phyloP scores from a whole-genome alignment of 1,139 yeast species.

The Sugiyamaella sp. region DNA sequence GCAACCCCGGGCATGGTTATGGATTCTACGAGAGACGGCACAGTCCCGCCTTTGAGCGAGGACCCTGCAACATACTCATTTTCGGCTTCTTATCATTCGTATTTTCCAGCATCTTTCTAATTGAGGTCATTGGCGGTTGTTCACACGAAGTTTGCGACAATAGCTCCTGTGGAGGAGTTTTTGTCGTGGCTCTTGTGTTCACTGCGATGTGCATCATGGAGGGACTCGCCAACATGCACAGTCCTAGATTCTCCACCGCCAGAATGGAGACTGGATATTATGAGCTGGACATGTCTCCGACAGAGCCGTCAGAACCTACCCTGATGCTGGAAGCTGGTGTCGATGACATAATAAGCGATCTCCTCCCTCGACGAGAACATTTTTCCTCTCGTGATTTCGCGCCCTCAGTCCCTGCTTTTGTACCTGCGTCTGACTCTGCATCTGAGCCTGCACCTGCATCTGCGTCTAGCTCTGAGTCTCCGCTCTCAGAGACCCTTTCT shows the following conservation, averaged over 20 bases:
- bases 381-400: too few relatives aligned
- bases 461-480: too few relatives aligned
- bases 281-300: not conserved
- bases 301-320: constrained; percentile 1
- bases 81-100: constrained; percentile 1
- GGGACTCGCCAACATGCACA: not conserved
- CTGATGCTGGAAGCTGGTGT: constrained; percentile 3
- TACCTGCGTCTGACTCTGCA: too few relatives aligned
- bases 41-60: not conserved
- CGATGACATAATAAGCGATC: too few relatives aligned
- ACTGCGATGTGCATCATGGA: not conserved
- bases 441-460: too few relatives aligned
- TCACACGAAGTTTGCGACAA: not conserved
- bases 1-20: not conserved
- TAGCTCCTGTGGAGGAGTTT: not conserved
- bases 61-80: not conserved
- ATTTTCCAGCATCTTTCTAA: not conserved
- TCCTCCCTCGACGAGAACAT: too few relatives aligned
- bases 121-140: not conserved
- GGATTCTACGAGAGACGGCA: not conserved
- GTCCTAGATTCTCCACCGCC: constrained; percentile 1
- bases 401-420: too few relatives aligned
- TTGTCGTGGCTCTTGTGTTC: not conserved
- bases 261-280: constrained; percentile 4
- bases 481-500: too few relatives aligned